Percentiles rank a stretch among this genome's conserved stretches.
These are phyloP conservation scores for Atalantia buxifolia DNA, from an alignment of 345 rosid species.

Conservation along the genomic window DNA sequence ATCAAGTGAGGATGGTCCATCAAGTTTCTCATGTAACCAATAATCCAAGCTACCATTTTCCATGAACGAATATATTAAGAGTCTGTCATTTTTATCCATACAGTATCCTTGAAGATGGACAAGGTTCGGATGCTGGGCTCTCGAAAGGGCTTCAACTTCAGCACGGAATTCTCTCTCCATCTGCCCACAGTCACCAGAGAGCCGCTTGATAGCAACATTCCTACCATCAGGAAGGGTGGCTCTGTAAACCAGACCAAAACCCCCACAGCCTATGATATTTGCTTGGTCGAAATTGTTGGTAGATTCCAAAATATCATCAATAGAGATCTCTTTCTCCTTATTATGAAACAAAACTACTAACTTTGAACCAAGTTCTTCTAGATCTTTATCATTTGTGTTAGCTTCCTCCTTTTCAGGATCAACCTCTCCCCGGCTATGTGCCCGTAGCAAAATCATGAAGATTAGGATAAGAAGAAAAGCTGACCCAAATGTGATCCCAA, in stretches of 20 bases:
- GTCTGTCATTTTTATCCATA: conserved; percentile 46
- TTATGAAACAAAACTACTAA: conserved; percentile 60
- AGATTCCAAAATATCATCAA: conserved; percentile 63
- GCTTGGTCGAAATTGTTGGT: conserved; percentile 73
- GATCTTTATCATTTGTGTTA: conserved; percentile 34
- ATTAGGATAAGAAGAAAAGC: conserved; percentile 46
- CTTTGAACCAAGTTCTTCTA: conserved; percentile 50
- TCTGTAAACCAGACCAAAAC: conserved; percentile 83
- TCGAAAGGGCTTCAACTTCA: conserved; percentile 85
- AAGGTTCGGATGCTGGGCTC: conserved; percentile 86
- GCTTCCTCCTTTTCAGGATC: conserved; percentile 65
- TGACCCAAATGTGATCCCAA: conserved; percentile 58
- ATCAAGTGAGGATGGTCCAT: conserved; percentile 55
- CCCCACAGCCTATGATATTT: conserved; percentile 85
- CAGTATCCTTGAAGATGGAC: conserved; percentile 82
- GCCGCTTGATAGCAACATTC: conserved; percentile 72
- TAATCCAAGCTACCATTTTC: conserved; percentile 89
- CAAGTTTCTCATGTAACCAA: conserved; percentile 77
- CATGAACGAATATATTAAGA: conserved; percentile 85
- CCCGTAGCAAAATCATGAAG: conserved; percentile 43
- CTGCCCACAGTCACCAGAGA: conserved; percentile 83
- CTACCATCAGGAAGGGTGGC: conserved; percentile 65
- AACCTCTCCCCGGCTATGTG: conserved; percentile 54
- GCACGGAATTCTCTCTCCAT: conserved; percentile 82
- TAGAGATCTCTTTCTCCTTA: conserved; percentile 51